Percentiles rank a stretch among this genome's conserved stretches.
Conservation (phyloP, 2,329 filamentous ascomycete genomes). For the Penicillium hesseltinei region DNA sequence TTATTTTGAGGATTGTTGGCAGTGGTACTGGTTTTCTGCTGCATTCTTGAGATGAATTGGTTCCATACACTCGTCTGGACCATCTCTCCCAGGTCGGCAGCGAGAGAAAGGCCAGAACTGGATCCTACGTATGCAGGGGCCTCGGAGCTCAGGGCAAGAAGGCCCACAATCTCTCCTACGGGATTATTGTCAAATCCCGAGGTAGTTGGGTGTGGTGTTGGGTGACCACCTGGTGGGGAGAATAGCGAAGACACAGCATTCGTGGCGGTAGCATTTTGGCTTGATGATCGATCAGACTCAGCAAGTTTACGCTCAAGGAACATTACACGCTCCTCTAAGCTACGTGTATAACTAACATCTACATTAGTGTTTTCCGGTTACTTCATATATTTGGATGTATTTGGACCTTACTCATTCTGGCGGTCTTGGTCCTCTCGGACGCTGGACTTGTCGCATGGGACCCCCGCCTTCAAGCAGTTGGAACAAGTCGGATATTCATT, state of each 20-base stretch:
- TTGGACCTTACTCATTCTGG: constrained; percentile 34
- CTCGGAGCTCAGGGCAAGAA: constrained; percentile 49
- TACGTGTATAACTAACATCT: constrained; percentile 40
- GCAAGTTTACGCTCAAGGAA: constrained; percentile 41
- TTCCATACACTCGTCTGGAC: constrained; percentile 56
- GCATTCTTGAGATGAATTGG: constrained; percentile 43
- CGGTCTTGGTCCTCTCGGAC: constrained; percentile 40
- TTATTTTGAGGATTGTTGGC: constrained; percentile 12
- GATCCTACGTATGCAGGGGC: constrained; percentile 52
- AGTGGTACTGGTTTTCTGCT: constrained; percentile 18
- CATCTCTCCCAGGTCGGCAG: constrained; percentile 53
- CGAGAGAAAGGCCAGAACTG: constrained; percentile 51
- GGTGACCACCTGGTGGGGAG: constrained; percentile 22
- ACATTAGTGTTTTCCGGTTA: constrained; percentile 7
- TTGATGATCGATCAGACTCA: constrained; percentile 14
- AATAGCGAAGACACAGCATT: constrained; percentile 22
- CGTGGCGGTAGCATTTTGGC: constrained; percentile 14
- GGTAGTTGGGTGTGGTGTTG: constrained; percentile 18
- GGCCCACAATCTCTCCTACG: constrained; percentile 49
- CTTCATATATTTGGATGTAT: not conserved
- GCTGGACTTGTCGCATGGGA: constrained; percentile 44
- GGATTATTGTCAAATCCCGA: constrained; percentile 35
- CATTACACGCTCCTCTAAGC: constrained; percentile 44
- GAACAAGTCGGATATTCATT: constrained; percentile 47
- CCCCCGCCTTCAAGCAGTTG: constrained; percentile 46